Evolutionary conservation across 176 grass and related monocot genomes (phyloP).

Genomic region (Aegilops tauschii): DNA sequence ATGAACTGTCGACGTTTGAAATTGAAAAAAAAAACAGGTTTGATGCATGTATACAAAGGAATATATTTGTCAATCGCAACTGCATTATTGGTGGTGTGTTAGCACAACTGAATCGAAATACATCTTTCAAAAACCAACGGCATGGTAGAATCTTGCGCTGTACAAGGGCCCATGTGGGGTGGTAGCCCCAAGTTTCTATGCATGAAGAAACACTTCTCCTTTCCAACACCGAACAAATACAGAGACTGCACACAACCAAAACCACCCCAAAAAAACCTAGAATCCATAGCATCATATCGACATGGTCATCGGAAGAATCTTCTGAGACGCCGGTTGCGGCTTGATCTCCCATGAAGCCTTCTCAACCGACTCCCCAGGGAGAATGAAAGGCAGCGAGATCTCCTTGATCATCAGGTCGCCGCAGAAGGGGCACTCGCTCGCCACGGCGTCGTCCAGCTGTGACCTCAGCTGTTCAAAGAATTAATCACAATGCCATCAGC

Average conservation of each 20-base stretch:
- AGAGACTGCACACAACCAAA: background rate
- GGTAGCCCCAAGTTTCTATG: too few species aligned
- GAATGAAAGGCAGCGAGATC: conserved; percentile 79
- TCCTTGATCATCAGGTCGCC: conserved; percentile 97
- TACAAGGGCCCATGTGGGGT: background rate
- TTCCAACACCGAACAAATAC: background rate
- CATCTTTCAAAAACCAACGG: background rate
- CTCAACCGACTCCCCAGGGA: conserved; percentile 54
- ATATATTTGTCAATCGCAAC: too few species aligned
- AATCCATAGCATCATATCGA: conserved; percentile 37
- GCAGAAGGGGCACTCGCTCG: conserved; percentile 90
- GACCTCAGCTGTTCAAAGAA: conserved; percentile 62
- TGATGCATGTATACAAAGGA: too few species aligned
- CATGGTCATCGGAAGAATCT: conserved; percentile 92
- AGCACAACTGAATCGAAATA: background rate
- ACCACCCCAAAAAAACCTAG: background rate
- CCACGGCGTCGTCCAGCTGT: conserved; percentile 86
- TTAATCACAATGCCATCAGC: background rate
- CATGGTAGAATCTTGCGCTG: background rate
- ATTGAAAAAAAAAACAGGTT: too few species aligned
- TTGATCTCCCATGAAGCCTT: conserved; percentile 94
- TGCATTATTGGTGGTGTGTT: too few species aligned
- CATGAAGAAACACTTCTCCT: background rate
- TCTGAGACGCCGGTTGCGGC: conserved; percentile 46
- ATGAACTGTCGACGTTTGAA: too few species aligned